These are phyloP conservation scores for Candida sphagnicola DNA, from an alignment of 805 yeast genomes.

Conservation along the genomic window DNA sequence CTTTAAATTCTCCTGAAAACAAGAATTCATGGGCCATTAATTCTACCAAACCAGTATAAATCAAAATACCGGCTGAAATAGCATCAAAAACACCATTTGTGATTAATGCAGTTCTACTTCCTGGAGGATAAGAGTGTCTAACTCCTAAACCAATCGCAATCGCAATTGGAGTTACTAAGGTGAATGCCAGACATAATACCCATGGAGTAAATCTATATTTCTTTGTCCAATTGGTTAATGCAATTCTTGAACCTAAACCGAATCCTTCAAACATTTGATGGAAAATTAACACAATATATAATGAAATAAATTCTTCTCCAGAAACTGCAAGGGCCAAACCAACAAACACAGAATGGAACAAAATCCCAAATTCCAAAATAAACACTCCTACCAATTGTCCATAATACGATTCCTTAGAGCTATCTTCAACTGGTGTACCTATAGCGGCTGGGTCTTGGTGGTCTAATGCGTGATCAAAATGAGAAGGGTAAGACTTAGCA, in stretches of 20 bases:
- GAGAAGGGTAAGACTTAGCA: slow-evolving; percentile 29
- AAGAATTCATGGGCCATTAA: slow-evolving; percentile 75
- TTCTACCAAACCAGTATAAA: slow-evolving; percentile 76
- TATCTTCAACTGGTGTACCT: slow-evolving; percentile 30
- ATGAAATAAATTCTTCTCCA: slow-evolving; percentile 68
- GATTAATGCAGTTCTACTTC: slow-evolving; percentile 54
- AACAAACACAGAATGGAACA: slow-evolving; percentile 79
- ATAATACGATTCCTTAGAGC: slow-evolving; percentile 42
- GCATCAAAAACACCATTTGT: slow-evolving; percentile 74
- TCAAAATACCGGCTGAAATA: slow-evolving; percentile 71
- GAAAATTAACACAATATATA: slow-evolving; percentile 67
- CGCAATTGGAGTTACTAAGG: slow-evolving; percentile 67
- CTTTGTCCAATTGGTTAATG: slow-evolving; percentile 33
- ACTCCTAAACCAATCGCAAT: slow-evolving; percentile 78
- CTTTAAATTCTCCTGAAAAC: slow-evolving; percentile 59
- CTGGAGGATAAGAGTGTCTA: slow-evolving; percentile 56
- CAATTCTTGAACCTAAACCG: slow-evolving; percentile 72
- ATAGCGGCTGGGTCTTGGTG: slow-evolving; percentile 44
- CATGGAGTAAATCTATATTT: slow-evolving; percentile 49
- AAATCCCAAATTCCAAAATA: slow-evolving; percentile 71
- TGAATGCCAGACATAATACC: slow-evolving; percentile 47
- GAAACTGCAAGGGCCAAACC: slow-evolving; percentile 77
- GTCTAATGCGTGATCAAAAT: slow-evolving; percentile 40
- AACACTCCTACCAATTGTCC: slow-evolving; percentile 47
- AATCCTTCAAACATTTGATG: slow-evolving; percentile 86